phyloP scores from a whole-genome alignment of 2,329 filamentous ascomycete species.

The Botryotinia globosa region DNA sequence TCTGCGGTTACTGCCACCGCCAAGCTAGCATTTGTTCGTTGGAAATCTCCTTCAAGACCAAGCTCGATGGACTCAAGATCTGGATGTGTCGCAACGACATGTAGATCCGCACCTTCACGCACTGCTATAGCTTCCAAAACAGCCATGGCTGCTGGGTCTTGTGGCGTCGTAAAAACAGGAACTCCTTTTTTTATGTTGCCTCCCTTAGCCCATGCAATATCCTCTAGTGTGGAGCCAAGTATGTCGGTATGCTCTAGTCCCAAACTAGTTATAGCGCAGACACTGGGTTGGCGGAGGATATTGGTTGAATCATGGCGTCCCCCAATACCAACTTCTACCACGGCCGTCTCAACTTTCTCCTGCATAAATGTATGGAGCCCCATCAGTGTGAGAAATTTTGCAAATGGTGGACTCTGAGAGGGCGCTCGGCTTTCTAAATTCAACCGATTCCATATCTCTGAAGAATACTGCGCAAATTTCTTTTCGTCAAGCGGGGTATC shows the following conservation, averaged over 20 bases:
- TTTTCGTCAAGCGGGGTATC: background rate
- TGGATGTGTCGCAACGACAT: background rate
- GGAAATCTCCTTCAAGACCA: background rate
- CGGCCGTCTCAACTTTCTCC: background rate
- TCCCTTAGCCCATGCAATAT: conserved; percentile 89
- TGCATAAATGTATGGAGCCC: background rate
- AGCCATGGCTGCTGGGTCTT: background rate
- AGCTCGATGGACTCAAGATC: background rate
- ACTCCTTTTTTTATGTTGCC: conserved; percentile 74
- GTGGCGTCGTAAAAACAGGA: conserved; percentile 45
- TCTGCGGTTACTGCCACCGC: background rate
- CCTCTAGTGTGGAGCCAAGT: conserved; percentile 71
- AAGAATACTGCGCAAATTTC: background rate
- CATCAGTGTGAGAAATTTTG: background rate
- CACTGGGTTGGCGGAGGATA: background rate
- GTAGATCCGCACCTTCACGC: background rate
- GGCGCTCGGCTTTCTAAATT: background rate
- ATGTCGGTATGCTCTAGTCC: conserved; percentile 82
- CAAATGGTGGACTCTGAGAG: background rate
- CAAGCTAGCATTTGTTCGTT: background rate
- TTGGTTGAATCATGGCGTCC: background rate
- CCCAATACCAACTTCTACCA: background rate
- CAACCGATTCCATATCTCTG: background rate
- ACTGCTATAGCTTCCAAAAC: background rate
- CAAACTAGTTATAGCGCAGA: conserved; percentile 40